Evolutionary conservation across 1,284 basidiomycete genomes (phyloP), one percentile per base, ranked within the genome.

Genomic region (Ceratobasidium sp.): DNA sequence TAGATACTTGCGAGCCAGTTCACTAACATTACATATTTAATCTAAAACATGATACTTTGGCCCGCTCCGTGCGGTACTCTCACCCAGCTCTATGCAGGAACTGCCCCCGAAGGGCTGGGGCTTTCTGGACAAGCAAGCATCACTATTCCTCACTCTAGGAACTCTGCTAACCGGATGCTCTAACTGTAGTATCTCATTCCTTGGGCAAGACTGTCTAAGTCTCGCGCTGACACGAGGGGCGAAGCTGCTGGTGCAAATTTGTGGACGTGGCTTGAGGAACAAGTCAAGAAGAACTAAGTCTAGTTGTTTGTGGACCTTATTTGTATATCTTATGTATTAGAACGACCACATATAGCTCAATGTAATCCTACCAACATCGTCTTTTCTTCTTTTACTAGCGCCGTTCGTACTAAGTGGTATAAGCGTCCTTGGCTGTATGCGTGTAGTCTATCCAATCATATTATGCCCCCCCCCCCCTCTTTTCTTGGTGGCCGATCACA

Each of bases 201-300:
- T 22, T 75, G 65, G 65, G 74, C 53, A 7, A 29, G 74, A 15
- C 27, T 62, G 1, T 36, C 36, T 14, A 48, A 33, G 24, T 44
- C 64, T 11, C 57, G 74, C 17, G 9, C 56, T 15, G 66, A 71
- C 36, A 71, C 83, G 0, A 80, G 81, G 27, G 74, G 71, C 24
- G 47, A 51, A 59, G 54, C 29, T 5, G 73, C 84, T 3, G 83
- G 80, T 22, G 77, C 75, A 48, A 79, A 83, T 8, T 75, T 85
- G 6, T 85, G 84, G 85, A 78, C 78, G 4, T 62, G 36, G 59
- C 59, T 45, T 5, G 41, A 47, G 24, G 59, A 44, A 29, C 59
- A 44, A 19, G 36, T n/a, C 4, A 44, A 47, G 33, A 48, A 44
- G 50, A 67, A 56, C 31, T 56, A 53, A 56, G 50, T 5, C 11